phyloP scores from a whole-genome alignment of 2,329 filamentous ascomycete species.

The Coniochaeta sp. region DNA sequence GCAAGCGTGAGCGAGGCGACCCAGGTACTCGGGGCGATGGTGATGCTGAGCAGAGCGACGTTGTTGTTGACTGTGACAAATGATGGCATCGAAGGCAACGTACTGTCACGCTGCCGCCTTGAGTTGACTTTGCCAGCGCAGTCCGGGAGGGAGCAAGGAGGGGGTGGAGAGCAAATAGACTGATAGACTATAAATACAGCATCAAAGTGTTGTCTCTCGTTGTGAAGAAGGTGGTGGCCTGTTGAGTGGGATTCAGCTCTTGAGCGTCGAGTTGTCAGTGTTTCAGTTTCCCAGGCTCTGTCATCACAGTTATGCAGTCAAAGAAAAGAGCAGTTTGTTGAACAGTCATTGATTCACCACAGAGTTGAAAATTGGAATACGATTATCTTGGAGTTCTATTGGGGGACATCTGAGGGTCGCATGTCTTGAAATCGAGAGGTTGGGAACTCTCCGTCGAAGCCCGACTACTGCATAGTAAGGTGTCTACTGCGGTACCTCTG shows the following conservation, averaged over 20 bases:
- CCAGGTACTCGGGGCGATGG: constrained; percentile 51
- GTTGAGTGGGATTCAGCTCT: background rate
- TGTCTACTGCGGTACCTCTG: no score
- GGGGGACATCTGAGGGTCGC: background rate
- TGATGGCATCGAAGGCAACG: constrained; percentile 40
- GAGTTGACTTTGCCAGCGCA: background rate
- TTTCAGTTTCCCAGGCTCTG: background rate
- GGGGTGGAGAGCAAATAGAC: background rate
- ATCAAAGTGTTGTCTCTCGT: background rate
- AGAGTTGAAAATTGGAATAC: background rate
- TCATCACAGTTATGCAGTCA: background rate
- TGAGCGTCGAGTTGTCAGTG: background rate
- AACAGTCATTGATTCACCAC: background rate
- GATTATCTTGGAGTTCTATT: background rate
- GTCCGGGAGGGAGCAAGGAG: background rate
- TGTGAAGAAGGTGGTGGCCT: background rate
- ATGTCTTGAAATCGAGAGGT: constrained; percentile 23
- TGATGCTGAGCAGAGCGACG: constrained; percentile 52
- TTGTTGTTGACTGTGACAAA: constrained; percentile 55
- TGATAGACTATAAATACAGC: no score
- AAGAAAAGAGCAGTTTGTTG: background rate
- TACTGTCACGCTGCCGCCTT: background rate
- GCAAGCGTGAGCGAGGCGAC: constrained; percentile 41
- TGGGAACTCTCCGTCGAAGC: constrained; percentile 15
- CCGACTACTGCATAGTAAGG: background rate